Evolutionary conservation across 1,284 basidiomycete species (phyloP), one percentile per base, ranked within the genome.

Genomic region (Boletellus sp.): DNA sequence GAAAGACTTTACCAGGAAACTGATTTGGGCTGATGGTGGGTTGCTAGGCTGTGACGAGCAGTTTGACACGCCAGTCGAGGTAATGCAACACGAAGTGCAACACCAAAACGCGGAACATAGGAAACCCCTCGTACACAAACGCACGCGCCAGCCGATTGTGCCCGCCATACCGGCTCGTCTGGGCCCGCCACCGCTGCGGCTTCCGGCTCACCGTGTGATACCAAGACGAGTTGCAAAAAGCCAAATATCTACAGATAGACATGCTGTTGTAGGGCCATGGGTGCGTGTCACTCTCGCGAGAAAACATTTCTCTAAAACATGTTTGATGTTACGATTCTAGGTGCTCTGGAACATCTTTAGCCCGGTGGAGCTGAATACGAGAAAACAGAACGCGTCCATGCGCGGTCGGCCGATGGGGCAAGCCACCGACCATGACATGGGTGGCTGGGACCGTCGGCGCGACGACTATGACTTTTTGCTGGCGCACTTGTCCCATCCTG

Each of bases 141-240:
- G 66, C 19, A 66, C 71, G 10, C 64, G 68, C 6, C 53, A 61
- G 38, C 76, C 74, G 16, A 67, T 66, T 47, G 49, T 53, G 33
- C 72, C 72, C 18, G 59, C 65, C 35, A 54, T 62, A 38, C 58
- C 66, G 22, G 58, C 66, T 47, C 64, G 64, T 40, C 60, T 70
- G 28, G 70, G 66, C 26, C 60, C 66, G 28, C 66, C 70, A 42
- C 71, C 73, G n/a, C 53, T 55, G 6, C 58, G 51, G 11, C 59
- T 85, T 40, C 80, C 82, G 18, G 72, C 80, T 3, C 81, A 81
- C 58, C 71, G 76, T 60, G 65, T 74, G 26, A 70, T 77, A 49
- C 65, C 76, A 10, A 65, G 72, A 55, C 72, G 67, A 12, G 64
- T 83, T 4, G 58, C 64, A 8, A 73, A 66, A 40, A 65, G 72